Base-by-base conservation (phyloP, 495 filamentous ascomycete genomes). In the Podospora fimiseda region DNA sequence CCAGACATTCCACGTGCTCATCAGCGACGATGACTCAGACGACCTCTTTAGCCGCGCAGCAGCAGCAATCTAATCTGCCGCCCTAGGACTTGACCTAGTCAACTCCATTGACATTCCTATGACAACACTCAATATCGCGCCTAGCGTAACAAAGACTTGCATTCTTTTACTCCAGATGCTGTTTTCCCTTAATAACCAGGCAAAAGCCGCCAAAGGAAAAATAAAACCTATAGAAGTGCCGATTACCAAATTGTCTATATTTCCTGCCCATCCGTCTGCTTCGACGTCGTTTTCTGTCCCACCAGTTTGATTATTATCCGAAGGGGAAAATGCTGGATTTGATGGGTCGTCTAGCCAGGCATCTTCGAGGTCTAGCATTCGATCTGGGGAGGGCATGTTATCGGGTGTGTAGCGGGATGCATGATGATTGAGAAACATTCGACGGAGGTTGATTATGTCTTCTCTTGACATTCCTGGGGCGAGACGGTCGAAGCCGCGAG, bases 141-240 rank as follows among this genome's bases (percentile, higher is more conserved):
- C 93, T 24, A 88, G 80, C 60, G 85, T 80, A 14, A 96, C 87
- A 56, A 91, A 90, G 58, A 94, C 80, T 61, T 87, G 80, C 76
- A 88, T 85, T 61, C 90, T 70, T 70, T 81, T 80, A 37, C 83
- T 87, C 82, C 89, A 95, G 53, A 96, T 83, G 9, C 90, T 90
- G 53, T 94, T 88, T 70, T 96, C 91, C 50, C 90, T 75, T 43
- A 90, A 74, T 65, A 92, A 66, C 90, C 89, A 95, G 43, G 84
- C 83, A 22, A 90, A 74, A 60, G 88, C 89, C 0, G 86, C 90
- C 40, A 97, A 65, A 22, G 93, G 91, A 84, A 90, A 98, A 64
- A 98, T 85, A 71, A 96, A 96, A 18, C 93, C 93, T 62, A 90
- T 88, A 21, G 93, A 70, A 61, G 87, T 89, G 1, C 91, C 93